A percentile compares a stretch with the other conserved stretches of the same genome.
phyloP scores from a whole-genome alignment of 2,329 filamentous ascomycete species.

The Colletotrichum musicola region DNA sequence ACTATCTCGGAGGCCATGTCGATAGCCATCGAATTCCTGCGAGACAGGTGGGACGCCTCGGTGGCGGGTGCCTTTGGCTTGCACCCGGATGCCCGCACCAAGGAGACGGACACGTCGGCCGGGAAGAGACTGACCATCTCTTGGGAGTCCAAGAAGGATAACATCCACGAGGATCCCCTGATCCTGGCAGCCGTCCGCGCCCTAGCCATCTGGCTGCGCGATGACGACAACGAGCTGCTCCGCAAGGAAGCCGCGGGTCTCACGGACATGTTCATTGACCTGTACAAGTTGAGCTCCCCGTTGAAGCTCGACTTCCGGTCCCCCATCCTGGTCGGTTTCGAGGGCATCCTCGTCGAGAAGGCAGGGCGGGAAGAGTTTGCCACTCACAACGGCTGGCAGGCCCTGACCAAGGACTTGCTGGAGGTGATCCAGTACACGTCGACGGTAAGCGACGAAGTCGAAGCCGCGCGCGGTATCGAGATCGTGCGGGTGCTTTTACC shows the following conservation, averaged over 20 bases:
- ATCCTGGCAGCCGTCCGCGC: constrained; percentile 69
- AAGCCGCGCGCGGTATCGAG: constrained; percentile 64
- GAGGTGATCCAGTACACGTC: constrained; percentile 54
- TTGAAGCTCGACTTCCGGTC: constrained; percentile 66
- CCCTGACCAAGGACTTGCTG: constrained; percentile 64
- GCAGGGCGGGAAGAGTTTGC: constrained; percentile 63
- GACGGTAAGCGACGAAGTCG: constrained; percentile 44
- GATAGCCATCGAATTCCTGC: constrained; percentile 73
- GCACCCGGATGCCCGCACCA: constrained; percentile 66
- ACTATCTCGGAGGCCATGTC: constrained; percentile 74
- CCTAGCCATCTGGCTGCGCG: constrained; percentile 75
- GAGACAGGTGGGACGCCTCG: constrained; percentile 77
- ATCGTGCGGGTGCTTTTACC: constrained; percentile 68
- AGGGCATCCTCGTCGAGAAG: constrained; percentile 64
- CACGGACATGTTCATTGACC: constrained; percentile 72
- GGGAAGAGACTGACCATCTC: constrained; percentile 63
- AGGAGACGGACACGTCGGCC: constrained; percentile 56
- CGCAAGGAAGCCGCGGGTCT: constrained; percentile 69
- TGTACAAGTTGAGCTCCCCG: constrained; percentile 61
- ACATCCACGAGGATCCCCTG: constrained; percentile 67
- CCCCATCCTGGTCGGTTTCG: constrained; percentile 69
- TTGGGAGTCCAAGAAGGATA: constrained; percentile 69
- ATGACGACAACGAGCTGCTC: constrained; percentile 73
- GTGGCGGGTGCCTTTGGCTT: constrained; percentile 72
- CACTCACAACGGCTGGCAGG: constrained; percentile 65